phyloP scores from a whole-genome alignment of 192 early-diverging fungal species.

The Endogone sp. region DNA sequence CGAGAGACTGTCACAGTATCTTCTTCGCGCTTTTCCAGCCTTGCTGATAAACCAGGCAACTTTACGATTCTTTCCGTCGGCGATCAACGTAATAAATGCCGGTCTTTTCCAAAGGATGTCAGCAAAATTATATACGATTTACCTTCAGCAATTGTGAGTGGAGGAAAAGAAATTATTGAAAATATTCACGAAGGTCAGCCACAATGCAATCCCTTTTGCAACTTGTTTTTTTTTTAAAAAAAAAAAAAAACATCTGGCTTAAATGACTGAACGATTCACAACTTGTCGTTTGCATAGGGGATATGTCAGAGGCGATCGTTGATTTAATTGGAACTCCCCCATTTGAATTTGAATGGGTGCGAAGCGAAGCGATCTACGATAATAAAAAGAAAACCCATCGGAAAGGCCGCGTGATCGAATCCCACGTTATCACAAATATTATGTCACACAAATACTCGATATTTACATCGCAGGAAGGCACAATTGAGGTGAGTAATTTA shows the following conservation, averaged over 20 bases:
- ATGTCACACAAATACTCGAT: conserved; percentile 27
- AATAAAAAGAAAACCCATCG: conserved; percentile 18
- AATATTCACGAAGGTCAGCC: conserved; percentile 35
- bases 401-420: conserved; percentile 33
- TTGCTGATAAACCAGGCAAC: conserved; percentile 44
- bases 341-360: conserved; percentile 40
- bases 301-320: conserved; percentile 34
- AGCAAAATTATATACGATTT: conserved; percentile 34
- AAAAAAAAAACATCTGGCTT: too few relatives aligned
- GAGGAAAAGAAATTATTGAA: conserved; percentile 36
- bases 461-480: conserved; percentile 35
- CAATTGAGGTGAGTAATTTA: conserved; percentile 23
- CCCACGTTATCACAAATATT: conserved; percentile 29
- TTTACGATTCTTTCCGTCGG: conserved; percentile 41
- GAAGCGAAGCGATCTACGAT: conserved; percentile 34
- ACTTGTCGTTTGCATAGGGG: conserved; percentile 18
- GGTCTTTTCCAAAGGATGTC: conserved; percentile 29
- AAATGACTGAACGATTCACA: too few relatives aligned
- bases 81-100: conserved; percentile 37
- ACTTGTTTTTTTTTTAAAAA: too few relatives aligned
- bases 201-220: too few relatives aligned
- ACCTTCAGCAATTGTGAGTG: conserved; percentile 31
- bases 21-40: conserved; percentile 16
- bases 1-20: conserved; percentile 16
- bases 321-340: conserved; percentile 43